These are phyloP conservation scores for Phyllostachys edulis DNA, from an alignment of 176 grass and related monocot species.

Conservation along the genomic window DNA sequence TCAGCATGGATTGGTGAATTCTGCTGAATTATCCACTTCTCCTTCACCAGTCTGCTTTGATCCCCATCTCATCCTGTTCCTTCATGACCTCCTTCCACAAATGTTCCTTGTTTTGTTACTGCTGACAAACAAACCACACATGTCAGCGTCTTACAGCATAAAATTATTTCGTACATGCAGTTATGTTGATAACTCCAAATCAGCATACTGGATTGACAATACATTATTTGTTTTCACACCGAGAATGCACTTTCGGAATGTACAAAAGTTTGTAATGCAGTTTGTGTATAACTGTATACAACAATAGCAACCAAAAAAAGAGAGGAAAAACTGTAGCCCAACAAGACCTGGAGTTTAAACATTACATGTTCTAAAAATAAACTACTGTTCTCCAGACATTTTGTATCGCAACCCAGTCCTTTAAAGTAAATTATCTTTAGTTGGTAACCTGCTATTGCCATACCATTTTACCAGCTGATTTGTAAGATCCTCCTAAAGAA, in stretches of 20 bases:
- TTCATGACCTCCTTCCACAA: not conserved
- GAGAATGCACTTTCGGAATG: not conserved
- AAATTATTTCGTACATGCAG: not conserved
- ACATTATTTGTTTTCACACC: not conserved
- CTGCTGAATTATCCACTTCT: not conserved
- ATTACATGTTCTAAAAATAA: not conserved
- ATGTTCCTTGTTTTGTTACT: not conserved
- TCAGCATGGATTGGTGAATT: not conserved
- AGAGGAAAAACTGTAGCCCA: not conserved
- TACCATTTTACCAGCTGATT: not conserved
- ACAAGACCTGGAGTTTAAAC: not conserved
- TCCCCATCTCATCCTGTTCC: not conserved
- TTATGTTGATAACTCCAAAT: not conserved
- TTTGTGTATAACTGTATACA: not conserved
- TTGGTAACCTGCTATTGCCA: not conserved
- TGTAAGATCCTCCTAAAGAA: not conserved
- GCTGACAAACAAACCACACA: constrained; percentile 6
- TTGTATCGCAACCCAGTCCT: not conserved
- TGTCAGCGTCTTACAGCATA: not conserved
- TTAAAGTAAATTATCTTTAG: not conserved
- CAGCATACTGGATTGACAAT: not conserved
- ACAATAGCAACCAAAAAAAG: not conserved
- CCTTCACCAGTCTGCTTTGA: not conserved
- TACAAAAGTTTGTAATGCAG: not conserved
- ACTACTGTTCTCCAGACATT: not conserved